These are phyloP conservation scores for Ammopiptanthus mongolicus DNA, from an alignment of 306 rosid species.

Conservation along the genomic window DNA sequence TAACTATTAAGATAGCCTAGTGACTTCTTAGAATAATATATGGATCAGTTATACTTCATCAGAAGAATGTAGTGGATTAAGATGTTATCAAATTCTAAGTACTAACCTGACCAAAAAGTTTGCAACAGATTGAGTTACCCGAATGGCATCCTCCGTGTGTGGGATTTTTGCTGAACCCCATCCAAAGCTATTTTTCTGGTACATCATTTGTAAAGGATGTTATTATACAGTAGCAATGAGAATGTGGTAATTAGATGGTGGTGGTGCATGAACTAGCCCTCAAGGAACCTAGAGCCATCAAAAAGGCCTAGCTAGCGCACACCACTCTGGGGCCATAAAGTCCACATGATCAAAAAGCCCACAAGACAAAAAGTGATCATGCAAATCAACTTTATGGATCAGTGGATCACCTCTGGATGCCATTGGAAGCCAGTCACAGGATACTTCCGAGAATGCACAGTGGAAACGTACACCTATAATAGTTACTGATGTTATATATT, in stretches of 20 bases:
- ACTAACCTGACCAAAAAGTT: slow-evolving; percentile 85
- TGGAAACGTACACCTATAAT: slow-evolving; percentile 66
- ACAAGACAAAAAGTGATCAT: too few relatives aligned
- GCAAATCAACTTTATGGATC: not conserved
- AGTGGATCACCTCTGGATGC: slow-evolving; percentile 70
- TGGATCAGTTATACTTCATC: not conserved
- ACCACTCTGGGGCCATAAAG: too few relatives aligned
- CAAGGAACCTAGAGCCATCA: too few relatives aligned
- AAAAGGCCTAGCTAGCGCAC: too few relatives aligned
- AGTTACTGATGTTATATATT: not conserved
- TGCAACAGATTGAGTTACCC: slow-evolving; percentile 64
- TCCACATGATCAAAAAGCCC: too few relatives aligned
- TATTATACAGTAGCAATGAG: not conserved
- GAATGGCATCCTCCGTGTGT: slow-evolving; percentile 83
- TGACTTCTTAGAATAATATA: not conserved
- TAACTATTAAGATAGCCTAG: not conserved
- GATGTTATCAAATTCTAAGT: not conserved
- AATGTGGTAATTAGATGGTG: not conserved
- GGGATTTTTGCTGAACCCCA: slow-evolving; percentile 67
- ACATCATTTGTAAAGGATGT: slow-evolving; percentile 23
- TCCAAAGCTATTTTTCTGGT: slow-evolving; percentile 89
- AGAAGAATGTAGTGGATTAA: not conserved
- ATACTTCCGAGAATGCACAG: slow-evolving; percentile 41
- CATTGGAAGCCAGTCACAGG: slow-evolving; percentile 76
- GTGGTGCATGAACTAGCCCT: not conserved